Conservation (phyloP, 2,329 filamentous ascomycete species). For the Fusarium burgessii region DNA sequence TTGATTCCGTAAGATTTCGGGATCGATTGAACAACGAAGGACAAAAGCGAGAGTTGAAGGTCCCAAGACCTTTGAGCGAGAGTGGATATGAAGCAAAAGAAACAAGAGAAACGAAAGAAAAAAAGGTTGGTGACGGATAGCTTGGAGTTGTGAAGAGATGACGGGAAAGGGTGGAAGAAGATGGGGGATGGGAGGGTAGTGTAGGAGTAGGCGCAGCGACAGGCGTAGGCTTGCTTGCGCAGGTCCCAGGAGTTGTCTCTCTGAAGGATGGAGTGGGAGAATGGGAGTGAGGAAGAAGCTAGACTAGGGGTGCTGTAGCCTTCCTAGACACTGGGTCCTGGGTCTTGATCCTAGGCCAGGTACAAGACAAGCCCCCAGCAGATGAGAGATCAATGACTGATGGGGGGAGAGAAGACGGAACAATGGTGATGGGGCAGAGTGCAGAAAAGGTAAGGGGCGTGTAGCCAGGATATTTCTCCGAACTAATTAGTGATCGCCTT, state of each 20-base stretch:
- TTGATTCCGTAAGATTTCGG: slow-evolving; percentile 15
- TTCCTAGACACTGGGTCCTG: slow-evolving; percentile 20
- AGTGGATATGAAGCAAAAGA: slow-evolving; percentile 33
- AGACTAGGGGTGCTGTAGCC: slow-evolving; percentile 34
- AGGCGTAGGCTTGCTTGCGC: slow-evolving; percentile 16
- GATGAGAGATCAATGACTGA: slow-evolving; percentile 24
- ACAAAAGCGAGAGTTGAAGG: slow-evolving; percentile 40
- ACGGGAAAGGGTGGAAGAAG: slow-evolving; percentile 20
- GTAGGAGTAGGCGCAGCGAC: slow-evolving; percentile 33
- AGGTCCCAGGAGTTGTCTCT: neutral
- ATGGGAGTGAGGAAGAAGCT: slow-evolving; percentile 14
- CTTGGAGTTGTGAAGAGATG: slow-evolving; percentile 37
- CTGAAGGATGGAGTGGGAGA: neutral
- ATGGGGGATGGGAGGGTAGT: slow-evolving; percentile 39
- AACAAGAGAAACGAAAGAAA: slow-evolving; percentile 25
- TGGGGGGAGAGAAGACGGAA: slow-evolving; percentile 22
- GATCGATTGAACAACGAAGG: slow-evolving; percentile 34
- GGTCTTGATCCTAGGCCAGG: slow-evolving; percentile 17
- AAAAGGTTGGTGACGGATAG: slow-evolving; percentile 24
- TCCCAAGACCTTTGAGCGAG: slow-evolving; percentile 37
- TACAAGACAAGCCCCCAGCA: neutral
- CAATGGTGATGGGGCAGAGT: slow-evolving; percentile 11
- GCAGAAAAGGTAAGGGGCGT: slow-evolving; percentile 23
- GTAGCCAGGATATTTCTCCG: slow-evolving; percentile 42
- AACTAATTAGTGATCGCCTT: slow-evolving; percentile 40